Base-by-base conservation (phyloP, 2,329 filamentous ascomycete species). In the Verticillium klebahnii region DNA sequence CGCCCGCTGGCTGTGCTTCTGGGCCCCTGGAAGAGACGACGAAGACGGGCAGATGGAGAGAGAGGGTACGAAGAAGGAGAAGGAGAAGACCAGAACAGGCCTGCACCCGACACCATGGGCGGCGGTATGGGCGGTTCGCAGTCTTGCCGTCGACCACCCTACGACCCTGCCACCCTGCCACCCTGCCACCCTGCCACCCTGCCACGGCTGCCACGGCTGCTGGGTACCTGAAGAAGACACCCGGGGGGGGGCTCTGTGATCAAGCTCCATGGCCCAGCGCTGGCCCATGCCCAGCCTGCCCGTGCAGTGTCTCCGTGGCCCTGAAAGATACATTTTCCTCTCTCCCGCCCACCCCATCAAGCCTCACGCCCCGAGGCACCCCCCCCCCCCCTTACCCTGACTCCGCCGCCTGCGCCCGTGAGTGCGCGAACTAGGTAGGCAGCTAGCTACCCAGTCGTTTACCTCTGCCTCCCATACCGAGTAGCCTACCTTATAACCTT, bases 271-370 rank as follows among this genome's bases (percentile, higher is more conserved):
- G 9, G 34, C 34, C 34, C 34, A 36, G 23, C 23, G n/a, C 25
- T 37, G 29, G 34, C 32, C 55, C 55, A n/a, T 23, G 34, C 32
- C 55, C 55, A 23, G 50, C 17, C 50, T 54, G 50, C 32, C 23
- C 55, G 32, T 57, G 17, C 25, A 57, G 34, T 57, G 31, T 12
- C 29, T 37, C 59, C 63, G 58, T 57, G 62, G 62, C 57, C 45
- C 45, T 52, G 63, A 60, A 57, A 34, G 56, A 57, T 64, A 63
- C 63, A 64, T 62, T 62, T 58, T 61, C 61, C 60, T 63, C 9
- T 19, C 45, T 52, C 45, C 45, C 45, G 45, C 45, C 45, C 39
- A 25, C 36, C 39, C 45, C 19, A n/a, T 52, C 19, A 52, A 52
- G 45, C 45, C 57, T 62, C 60, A 59, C 59, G 62, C 61, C 60